phyloP scores from a whole-genome alignment of 148 eudicot species.

The Amaranthus hypochondriacus region DNA sequence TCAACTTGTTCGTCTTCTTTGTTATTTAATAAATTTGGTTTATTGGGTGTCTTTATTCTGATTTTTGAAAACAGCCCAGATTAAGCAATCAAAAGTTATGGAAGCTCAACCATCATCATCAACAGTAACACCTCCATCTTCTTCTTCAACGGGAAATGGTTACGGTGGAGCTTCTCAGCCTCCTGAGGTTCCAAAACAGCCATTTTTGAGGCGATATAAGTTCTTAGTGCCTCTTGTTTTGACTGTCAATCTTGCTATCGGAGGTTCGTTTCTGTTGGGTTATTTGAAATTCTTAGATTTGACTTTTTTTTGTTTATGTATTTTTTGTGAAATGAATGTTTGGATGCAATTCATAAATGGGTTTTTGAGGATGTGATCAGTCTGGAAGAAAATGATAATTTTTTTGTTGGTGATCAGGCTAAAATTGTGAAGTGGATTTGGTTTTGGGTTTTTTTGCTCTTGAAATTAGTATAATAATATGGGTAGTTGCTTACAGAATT shows the following conservation, averaged over 20 bases:
- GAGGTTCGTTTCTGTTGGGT: constrained; percentile 50
- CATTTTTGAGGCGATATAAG: constrained; percentile 60
- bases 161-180: constrained; percentile 20
- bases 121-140: constrained; percentile 16
- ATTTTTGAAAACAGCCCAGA: constrained; percentile 25
- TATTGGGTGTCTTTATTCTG: constrained; percentile 13
- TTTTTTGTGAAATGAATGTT: not conserved
- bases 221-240: constrained; percentile 74
- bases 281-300: not conserved
- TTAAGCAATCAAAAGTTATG: constrained; percentile 33
- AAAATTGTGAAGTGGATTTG: not conserved
- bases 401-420: not conserved
- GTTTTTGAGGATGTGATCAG: not conserved
- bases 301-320: constrained; percentile 3
- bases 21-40: not conserved
- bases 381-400: not conserved
- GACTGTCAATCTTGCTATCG: constrained; percentile 64
- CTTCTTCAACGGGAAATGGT: constrained; percentile 22
- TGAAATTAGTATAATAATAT: not conserved
- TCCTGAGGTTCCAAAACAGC: constrained; percentile 27
- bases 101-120: constrained; percentile 26
- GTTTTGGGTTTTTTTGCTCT: not conserved
- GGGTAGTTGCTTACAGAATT: not conserved
- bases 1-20: constrained; percentile 7
- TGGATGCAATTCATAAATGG: not conserved